These are phyloP conservation scores for Dactylellina parvicollis DNA, from an alignment of 2,329 filamentous ascomycete species.

Conservation along the genomic window DNA sequence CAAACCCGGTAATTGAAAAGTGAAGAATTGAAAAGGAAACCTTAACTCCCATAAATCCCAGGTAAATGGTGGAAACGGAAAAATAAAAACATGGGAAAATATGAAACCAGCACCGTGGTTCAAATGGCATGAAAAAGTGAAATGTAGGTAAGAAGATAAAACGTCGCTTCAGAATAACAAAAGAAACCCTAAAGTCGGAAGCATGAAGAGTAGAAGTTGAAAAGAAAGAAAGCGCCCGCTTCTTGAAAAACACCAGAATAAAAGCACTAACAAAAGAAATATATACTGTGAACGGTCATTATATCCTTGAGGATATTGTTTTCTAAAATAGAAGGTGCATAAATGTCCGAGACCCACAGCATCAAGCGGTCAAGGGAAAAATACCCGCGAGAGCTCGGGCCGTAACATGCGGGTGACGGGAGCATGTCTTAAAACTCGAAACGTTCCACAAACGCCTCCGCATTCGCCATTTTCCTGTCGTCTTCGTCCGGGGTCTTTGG, in stretches of 20 bases:
- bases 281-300: background rate
- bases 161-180: constrained; percentile 5
- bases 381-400: constrained; percentile 1
- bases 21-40: background rate
- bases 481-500: constrained; percentile 47
- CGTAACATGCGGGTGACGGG: background rate
- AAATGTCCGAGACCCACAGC: background rate
- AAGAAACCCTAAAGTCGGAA: constrained; percentile 14
- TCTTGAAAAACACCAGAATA: constrained; percentile 1
- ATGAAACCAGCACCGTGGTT: background rate
- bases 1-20: constrained; percentile 3
- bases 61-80: background rate
- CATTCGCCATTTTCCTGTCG: constrained; percentile 26
- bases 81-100: background rate
- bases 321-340: background rate
- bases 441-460: constrained; percentile 19
- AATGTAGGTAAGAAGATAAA: constrained; percentile 5
- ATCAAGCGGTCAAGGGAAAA: constrained; percentile 17
- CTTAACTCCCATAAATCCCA: background rate
- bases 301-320: background rate
- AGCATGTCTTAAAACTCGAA: constrained; percentile 29
- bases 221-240: constrained; percentile 22
- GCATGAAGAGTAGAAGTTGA: too few relatives aligned
- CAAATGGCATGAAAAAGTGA: background rate
- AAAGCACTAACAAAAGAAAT: constrained; percentile 46